A percentile compares a stretch with the other conserved stretches of the same genome.
These are phyloP conservation scores for Trichoderma arundinaceum DNA, from an alignment of 2,329 filamentous ascomycete genomes.

Conservation along the genomic window DNA sequence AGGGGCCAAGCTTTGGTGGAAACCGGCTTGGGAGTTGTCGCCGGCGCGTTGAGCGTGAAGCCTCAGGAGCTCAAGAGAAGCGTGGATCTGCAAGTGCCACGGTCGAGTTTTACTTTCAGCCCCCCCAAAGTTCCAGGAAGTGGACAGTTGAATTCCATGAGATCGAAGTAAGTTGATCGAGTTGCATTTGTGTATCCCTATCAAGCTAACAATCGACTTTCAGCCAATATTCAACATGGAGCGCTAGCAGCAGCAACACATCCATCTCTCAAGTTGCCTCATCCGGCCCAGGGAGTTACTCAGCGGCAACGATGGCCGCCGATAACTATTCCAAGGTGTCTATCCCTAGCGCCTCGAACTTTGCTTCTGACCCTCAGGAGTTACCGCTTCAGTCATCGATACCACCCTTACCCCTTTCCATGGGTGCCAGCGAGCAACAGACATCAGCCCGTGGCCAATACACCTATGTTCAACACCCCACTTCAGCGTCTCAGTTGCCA, in stretches of 20 bases:
- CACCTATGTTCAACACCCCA: slow-evolving; percentile 58
- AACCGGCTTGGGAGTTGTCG: slow-evolving; percentile 65
- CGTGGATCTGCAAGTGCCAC: slow-evolving; percentile 61
- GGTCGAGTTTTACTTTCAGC: slow-evolving; percentile 64
- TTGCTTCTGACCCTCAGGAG: slow-evolving; percentile 59
- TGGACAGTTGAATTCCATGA: slow-evolving; percentile 56
- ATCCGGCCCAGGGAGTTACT: slow-evolving; percentile 54
- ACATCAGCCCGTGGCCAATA: slow-evolving; percentile 58
- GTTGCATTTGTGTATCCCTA: neutral
- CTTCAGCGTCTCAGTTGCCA: slow-evolving; percentile 58
- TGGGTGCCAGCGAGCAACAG: slow-evolving; percentile 56
- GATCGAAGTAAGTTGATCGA: slow-evolving; percentile 61
- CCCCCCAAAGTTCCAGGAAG: slow-evolving; percentile 61
- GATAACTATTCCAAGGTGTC: slow-evolving; percentile 62
- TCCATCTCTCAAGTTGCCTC: slow-evolving; percentile 57
- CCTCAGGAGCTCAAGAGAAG: slow-evolving; percentile 59
- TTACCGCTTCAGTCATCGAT: slow-evolving; percentile 60
- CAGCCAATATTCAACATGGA: slow-evolving; percentile 64
- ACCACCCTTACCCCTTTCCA: slow-evolving; percentile 59
- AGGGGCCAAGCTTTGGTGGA: slow-evolving; percentile 77
- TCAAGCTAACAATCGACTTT: slow-evolving; percentile 7
- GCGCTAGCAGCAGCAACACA: slow-evolving; percentile 50
- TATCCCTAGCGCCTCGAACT: slow-evolving; percentile 54
- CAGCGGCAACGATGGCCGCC: slow-evolving; percentile 56
- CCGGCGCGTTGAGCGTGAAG: slow-evolving; percentile 61